Evolutionary conservation across 2,329 filamentous ascomycete genomes (phyloP).

Genomic region (Alternaria sp.): DNA sequence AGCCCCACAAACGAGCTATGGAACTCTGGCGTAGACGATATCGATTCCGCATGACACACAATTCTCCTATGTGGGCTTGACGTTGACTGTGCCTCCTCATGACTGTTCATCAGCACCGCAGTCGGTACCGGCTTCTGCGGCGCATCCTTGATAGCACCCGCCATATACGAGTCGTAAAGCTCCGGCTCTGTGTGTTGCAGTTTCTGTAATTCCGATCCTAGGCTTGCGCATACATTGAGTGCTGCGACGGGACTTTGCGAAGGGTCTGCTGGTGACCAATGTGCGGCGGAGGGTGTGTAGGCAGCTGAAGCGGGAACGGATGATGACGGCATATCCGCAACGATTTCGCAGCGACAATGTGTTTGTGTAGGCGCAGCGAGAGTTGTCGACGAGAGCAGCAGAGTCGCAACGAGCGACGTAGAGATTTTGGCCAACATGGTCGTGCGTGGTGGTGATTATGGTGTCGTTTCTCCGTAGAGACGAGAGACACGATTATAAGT

Average conservation of each 20-base stretch:
- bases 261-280: slow-evolving; percentile 28
- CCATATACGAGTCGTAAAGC: slow-evolving; percentile 33
- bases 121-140: slow-evolving; percentile 25
- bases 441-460: not conserved
- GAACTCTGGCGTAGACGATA: slow-evolving; percentile 17
- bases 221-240: slow-evolving; percentile 27
- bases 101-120: slow-evolving; percentile 17
- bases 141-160: slow-evolving; percentile 6
- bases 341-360: slow-evolving; percentile 39
- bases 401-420: slow-evolving; percentile 17
- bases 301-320: slow-evolving; percentile 6
- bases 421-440: slow-evolving; percentile 21
- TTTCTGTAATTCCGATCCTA: slow-evolving; percentile 35
- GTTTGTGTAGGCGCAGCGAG: slow-evolving; percentile 32
- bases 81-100: slow-evolving; percentile 7
- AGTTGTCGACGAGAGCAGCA: slow-evolving; percentile 8
- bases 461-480: not conserved
- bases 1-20: slow-evolving; percentile 33
- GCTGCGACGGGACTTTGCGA: slow-evolving; percentile 13
- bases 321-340: slow-evolving; percentile 12
- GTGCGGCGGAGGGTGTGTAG: slow-evolving; percentile 27
- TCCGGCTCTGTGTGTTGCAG: slow-evolving; percentile 33
- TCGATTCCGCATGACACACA: slow-evolving; percentile 16
- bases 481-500: not conserved
- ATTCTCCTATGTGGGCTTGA: slow-evolving; percentile 21